Base-by-base conservation (phyloP, 2,329 filamentous ascomycete species). In the Aspergillus luchuensis region DNA sequence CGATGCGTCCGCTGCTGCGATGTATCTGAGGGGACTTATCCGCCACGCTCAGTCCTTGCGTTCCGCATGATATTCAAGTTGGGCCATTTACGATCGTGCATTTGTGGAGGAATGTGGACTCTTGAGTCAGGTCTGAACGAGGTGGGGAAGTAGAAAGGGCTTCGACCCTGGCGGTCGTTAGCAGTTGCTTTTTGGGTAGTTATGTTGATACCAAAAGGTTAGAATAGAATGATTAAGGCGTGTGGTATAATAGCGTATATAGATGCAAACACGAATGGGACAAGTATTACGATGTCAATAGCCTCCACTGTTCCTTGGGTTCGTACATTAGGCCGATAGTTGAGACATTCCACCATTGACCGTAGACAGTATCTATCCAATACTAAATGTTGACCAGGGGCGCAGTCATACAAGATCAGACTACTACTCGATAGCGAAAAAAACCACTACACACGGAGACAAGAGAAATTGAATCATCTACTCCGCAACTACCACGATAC, bases 1-100 rank as follows among this genome's bases (percentile, higher is more conserved):
- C 76, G 80, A 43, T 88, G 84, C 68, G 84, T 84, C 19, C 79
- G 88, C 41, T 91, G 88, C 71, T 82, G 85, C 48, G 80, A 84
- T 52, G 80, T 89, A n/a, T 89, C 89, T 80, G 87, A 88, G 67
- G 87, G 90, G 63, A 75, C 84, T 23, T 70, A 70, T n/a, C 67
- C 76, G 15, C 74, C 74, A 0, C 73, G 76, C 17, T 73, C 77
- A 8, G 47, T 73, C 11, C 60, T 72, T 8, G 73, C 71, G 52
- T 76, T 76, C 50, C 71, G 72, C 25, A 72, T 78, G 73, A 69
- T 77, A 57, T 69, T 69, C 50, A 77, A 74, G 62, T 59, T 78
- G 63, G 72, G 72, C 30, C 58, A 78, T 56, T 56, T 79, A 57
- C 64, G 76, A 36, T 70, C 69, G 60, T 79, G 77, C 72, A 67